These are phyloP conservation scores for Fusarium floridanum DNA, from an alignment of 2,329 filamentous ascomycete genomes.

Conservation along the genomic window DNA sequence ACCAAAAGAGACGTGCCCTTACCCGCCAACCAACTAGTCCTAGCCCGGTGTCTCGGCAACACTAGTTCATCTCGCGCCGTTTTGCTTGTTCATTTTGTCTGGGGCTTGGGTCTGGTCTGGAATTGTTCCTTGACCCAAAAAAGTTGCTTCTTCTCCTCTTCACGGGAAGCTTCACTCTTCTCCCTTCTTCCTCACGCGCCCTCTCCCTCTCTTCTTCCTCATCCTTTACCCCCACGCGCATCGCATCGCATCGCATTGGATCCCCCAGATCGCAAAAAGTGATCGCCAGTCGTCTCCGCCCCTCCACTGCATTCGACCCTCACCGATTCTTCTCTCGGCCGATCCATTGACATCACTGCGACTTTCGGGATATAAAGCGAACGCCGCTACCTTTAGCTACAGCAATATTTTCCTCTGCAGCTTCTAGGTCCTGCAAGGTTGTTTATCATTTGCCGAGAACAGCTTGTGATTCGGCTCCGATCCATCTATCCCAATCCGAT, in stretches of 20 bases:
- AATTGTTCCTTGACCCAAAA: slow-evolving; percentile 30
- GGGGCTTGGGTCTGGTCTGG: slow-evolving; percentile 23
- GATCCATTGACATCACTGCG: slow-evolving; percentile 39
- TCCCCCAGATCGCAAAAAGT: slow-evolving; percentile 11
- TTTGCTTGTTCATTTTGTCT: slow-evolving; percentile 34
- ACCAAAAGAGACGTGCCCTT: slow-evolving; percentile 2
- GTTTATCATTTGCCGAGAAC: slow-evolving; percentile 10
- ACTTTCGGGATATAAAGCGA: slow-evolving; percentile 27
- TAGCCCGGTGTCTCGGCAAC: slow-evolving; percentile 39
- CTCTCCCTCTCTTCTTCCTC: not conserved
- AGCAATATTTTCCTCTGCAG: slow-evolving; percentile 4
- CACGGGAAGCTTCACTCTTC: slow-evolving; percentile 9
- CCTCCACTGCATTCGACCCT: slow-evolving; percentile 30
- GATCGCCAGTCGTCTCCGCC: slow-evolving; percentile 36
- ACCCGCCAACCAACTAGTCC: slow-evolving; percentile 27
- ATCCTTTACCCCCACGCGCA: slow-evolving; percentile 2
- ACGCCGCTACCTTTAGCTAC: slow-evolving; percentile 29
- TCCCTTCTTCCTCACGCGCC: slow-evolving; percentile 11
- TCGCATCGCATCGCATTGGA: slow-evolving; percentile 19
- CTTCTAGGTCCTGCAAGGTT: not conserved
- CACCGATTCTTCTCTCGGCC: slow-evolving; percentile 38
- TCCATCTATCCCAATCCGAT: slow-evolving; percentile 7
- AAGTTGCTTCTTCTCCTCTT: slow-evolving; percentile 26
- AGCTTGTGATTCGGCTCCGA: slow-evolving; percentile 10
- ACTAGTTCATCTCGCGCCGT: slow-evolving; percentile 37